These are phyloP conservation scores for Penicillium turbatum DNA, from an alignment of 495 filamentous ascomycete genomes.

Conservation along the genomic window DNA sequence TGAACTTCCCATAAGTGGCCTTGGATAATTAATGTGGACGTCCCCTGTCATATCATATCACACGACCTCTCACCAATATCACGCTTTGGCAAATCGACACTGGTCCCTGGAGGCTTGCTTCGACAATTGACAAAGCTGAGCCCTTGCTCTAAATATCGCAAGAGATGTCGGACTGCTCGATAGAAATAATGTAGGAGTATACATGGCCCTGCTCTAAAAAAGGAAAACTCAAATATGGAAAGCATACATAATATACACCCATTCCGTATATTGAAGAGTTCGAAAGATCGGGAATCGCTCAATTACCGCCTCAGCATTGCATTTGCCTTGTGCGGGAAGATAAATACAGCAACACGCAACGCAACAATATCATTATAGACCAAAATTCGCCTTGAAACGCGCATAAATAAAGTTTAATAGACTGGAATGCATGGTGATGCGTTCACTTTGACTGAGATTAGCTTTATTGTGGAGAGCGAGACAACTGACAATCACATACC, in stretches of 20 bases:
- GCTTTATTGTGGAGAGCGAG: not conserved
- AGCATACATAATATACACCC: not conserved
- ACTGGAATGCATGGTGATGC: conserved; percentile 3
- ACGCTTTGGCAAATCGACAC: no score
- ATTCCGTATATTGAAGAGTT: not conserved
- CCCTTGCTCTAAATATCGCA: not conserved
- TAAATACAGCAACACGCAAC: not conserved
- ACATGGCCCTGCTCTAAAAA: not conserved
- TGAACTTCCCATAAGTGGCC: no score
- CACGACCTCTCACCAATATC: no score
- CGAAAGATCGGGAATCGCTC: not conserved
- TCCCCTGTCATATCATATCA: no score
- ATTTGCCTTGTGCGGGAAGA: conserved; percentile 3
- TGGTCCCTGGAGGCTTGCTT: no score
- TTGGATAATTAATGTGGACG: no score
- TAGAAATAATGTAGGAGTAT: not conserved
- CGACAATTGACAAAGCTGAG: no score
- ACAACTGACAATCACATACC: conserved; percentile 48
- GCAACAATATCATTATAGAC: conserved; percentile 10
- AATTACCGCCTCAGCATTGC: conserved; percentile 2
- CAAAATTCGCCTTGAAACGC: conserved; percentile 21
- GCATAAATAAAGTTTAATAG: conserved; percentile 10
- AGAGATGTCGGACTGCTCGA: not conserved
- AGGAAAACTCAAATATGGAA: no score
- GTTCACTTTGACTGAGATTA: conserved; percentile 8